Percentiles rank a stretch among this genome's conserved stretches.
Evolutionary conservation across 225 moss, liverwort and hornwort species (phyloP).

Genomic region (Rhytidiadelphus loreus): DNA sequence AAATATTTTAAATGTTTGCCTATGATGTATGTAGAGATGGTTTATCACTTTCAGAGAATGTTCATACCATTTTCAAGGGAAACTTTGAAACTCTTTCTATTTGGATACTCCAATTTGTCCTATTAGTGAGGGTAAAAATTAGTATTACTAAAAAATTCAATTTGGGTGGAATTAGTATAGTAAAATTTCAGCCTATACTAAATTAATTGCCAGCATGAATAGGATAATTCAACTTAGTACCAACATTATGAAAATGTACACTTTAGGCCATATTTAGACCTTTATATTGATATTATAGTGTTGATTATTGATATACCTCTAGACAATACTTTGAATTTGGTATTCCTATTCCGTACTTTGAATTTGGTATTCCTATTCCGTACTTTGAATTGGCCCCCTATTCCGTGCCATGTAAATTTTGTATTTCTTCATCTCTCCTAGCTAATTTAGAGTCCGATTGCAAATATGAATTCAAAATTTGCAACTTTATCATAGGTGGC

Average conservation of each 20-base stretch:
- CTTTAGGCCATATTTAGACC: neutral
- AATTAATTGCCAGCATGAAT: neutral
- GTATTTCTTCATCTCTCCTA: too few relatives aligned
- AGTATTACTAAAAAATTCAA: neutral
- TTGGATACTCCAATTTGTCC: accelerated
- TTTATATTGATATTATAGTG: too few relatives aligned
- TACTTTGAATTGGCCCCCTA: too few relatives aligned
- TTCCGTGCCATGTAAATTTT: too few relatives aligned
- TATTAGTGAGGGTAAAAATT: neutral
- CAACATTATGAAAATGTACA: neutral
- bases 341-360: too few relatives aligned
- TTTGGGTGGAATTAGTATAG: neutral
- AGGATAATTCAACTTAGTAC: neutral
- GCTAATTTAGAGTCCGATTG: too few relatives aligned
- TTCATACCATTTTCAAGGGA: neutral
- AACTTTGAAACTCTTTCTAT: neutral
- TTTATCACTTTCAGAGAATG: neutral
- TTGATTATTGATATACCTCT: too few relatives aligned
- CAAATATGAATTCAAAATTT: too few relatives aligned
- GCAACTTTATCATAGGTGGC: too few relatives aligned
- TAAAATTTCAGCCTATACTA: neutral
- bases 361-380: too few relatives aligned
- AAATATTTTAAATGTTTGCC: too few relatives aligned
- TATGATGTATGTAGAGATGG: neutral
- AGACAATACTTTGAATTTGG: too few relatives aligned